These are phyloP conservation scores for Boletales sp. DNA, from an alignment of 768 basidiomycete genomes.

Conservation along the genomic window DNA sequence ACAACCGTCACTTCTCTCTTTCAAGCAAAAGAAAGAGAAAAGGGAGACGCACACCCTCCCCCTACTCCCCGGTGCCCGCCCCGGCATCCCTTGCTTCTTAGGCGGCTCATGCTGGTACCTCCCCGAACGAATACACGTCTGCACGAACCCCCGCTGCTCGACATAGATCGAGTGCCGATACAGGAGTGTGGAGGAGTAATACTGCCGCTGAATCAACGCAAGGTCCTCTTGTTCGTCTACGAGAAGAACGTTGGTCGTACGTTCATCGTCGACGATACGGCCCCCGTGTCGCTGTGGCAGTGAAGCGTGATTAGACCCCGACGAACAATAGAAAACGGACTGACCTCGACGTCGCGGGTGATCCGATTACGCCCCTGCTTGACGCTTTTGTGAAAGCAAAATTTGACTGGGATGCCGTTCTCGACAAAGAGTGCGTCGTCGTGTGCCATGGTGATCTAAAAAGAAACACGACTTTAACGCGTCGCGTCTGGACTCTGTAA, in stretches of 20 bases:
- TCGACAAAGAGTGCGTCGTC: slow-evolving; percentile 21
- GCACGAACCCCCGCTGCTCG: slow-evolving; percentile 27
- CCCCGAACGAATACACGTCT: slow-evolving; percentile 12
- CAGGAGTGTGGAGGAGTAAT: slow-evolving; percentile 19
- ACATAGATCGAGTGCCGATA: slow-evolving; percentile 18
- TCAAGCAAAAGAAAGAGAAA: not conserved
- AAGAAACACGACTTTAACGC: too few species aligned
- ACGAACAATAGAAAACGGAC: not conserved
- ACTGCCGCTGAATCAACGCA: slow-evolving; percentile 20
- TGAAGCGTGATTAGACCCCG: not conserved
- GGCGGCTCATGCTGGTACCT: slow-evolving; percentile 12
- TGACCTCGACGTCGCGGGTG: slow-evolving; percentile 19
- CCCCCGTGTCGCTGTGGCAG: slow-evolving; percentile 20
- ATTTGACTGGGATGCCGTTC: slow-evolving; percentile 19
- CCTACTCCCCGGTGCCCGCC: slow-evolving; percentile 1
- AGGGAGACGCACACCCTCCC: slow-evolving; percentile 7
- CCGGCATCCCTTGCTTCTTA: slow-evolving; percentile 20
- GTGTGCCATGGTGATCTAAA: not conserved
- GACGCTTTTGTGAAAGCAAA: slow-evolving; percentile 27
- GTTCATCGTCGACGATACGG: slow-evolving; percentile 12
- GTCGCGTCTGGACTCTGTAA: too few species aligned
- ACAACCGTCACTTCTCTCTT: too few species aligned
- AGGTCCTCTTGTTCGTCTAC: slow-evolving; percentile 28
- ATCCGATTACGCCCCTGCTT: slow-evolving; percentile 19
- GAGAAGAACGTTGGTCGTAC: slow-evolving; percentile 21